phyloP scores from a whole-genome alignment of 257 asterid species.

The Solanum corneliomulleri region DNA sequence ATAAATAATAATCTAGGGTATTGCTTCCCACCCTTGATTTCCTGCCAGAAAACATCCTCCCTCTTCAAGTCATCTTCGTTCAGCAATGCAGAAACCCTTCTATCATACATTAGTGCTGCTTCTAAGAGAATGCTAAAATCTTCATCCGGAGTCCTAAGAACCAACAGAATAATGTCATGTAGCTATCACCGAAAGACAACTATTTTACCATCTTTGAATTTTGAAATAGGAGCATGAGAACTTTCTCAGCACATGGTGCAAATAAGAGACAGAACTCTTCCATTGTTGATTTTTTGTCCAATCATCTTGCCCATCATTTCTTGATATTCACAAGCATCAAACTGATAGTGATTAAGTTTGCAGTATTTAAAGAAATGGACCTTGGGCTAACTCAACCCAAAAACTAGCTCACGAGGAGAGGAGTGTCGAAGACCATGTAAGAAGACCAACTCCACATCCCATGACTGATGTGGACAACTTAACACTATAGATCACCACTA shows the following conservation, averaged over 20 bases:
- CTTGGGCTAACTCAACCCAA: not conserved
- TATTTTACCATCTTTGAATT: not conserved
- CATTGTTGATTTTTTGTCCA: not conserved
- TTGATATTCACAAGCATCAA: not conserved
- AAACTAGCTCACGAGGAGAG: not conserved
- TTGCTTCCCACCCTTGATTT: slow-evolving; percentile 44
- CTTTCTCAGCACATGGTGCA: not conserved
- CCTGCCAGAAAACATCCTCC: slow-evolving; percentile 62
- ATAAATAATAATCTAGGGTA: slow-evolving; percentile 86
- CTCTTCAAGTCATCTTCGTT: slow-evolving; percentile 61
- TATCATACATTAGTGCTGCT: slow-evolving; percentile 95
- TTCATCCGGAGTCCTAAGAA: slow-evolving; percentile 90
- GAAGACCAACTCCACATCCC: not conserved
- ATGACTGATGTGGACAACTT: not conserved
- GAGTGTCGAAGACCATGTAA: not conserved
- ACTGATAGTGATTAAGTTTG: not conserved
- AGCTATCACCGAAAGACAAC: not conserved
- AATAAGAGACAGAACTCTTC: not conserved
- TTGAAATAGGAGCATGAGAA: not conserved
- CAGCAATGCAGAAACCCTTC: slow-evolving; percentile 75
- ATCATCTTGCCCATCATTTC: not conserved
- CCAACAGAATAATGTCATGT: not conserved
- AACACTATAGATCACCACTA: not conserved
- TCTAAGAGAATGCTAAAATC: slow-evolving; percentile 85
- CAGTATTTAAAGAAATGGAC: not conserved